Evolutionary conservation across 2,329 filamentous ascomycete species (phyloP), one percentile per base, ranked within the genome.

Genomic region (Fusarium guadeloupense): DNA sequence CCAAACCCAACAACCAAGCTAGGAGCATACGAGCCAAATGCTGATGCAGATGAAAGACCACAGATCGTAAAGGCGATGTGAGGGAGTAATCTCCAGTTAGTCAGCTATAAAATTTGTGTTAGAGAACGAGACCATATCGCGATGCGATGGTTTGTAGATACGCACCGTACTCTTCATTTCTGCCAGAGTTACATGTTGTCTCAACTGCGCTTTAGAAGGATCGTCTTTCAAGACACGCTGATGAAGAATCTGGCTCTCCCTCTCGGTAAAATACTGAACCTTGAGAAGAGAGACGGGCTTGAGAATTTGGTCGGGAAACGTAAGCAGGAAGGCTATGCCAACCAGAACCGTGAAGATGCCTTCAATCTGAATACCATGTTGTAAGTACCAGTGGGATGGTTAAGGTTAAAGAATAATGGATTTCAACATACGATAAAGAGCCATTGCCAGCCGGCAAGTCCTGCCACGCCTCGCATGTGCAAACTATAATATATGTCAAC

Each of bases 21-120:
- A 6, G 66, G 66, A 3, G 62, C 55, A 35, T 68, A 68, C 1
- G 64, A 66, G 1, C 62, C 5, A 49, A 68, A 64, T 0, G 58
- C 66, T 9, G 26, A 44, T 4, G 61, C 64, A 2, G 64, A 61
- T 0, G 58, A 54, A 14, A 67, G 59, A 35, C 61, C 62, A 12
- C 53, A 48, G 25, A 67, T 55, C 9, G 64, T 67, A 1, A 63
- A 42, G 4, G 68, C 38, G 26, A 77, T 33, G 40, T 78, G 76
- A 4, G 75, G 70, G 8, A 77, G 55, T 6, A 77, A 67, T 17
- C 59, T 70, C 75, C 74, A 77, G 63, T 77, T 77, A 13, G 74
- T 75, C 14, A 77, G 64, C 71, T 76, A 20, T 9, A 9, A 3
- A 16, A 7, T n/a, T n/a, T n/a, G n/a, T n/a, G n/a, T n/a, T n/a